These are phyloP conservation scores for Aureobasidium sp. DNA, from an alignment of 2,329 filamentous ascomycete genomes.

Conservation along the genomic window DNA sequence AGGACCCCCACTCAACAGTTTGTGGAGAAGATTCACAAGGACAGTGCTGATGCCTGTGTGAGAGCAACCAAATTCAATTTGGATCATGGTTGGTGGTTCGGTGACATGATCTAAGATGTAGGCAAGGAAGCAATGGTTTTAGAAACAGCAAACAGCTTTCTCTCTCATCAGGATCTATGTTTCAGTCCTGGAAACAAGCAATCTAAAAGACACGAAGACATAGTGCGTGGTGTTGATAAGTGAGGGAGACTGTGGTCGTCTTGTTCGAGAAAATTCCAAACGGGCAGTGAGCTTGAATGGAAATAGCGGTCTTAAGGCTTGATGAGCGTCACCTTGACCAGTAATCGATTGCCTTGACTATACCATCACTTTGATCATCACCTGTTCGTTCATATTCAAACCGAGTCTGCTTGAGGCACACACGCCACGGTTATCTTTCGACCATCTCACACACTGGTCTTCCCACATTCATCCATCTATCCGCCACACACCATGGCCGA, in stretches of 20 bases:
- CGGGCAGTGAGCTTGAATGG: background rate
- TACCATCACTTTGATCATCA: background rate
- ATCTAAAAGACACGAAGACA: too few species aligned
- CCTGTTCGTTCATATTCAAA: background rate
- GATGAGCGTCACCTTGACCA: too few species aligned
- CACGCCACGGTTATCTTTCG: background rate
- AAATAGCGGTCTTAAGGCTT: background rate
- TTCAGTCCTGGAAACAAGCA: background rate
- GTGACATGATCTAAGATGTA: background rate
- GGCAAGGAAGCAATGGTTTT: background rate
- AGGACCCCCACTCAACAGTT: background rate
- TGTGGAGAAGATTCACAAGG: background rate
- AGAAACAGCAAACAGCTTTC: background rate
- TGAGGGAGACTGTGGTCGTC: too few species aligned
- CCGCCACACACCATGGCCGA: conserved; percentile 14
- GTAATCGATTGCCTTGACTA: too few species aligned
- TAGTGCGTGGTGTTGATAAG: too few species aligned
- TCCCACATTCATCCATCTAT: background rate
- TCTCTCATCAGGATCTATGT: background rate
- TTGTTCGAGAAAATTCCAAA: background rate
- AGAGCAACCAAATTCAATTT: background rate
- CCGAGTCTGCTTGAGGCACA: background rate
- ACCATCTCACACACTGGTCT: background rate
- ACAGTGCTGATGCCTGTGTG: background rate
- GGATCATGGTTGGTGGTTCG: background rate